Conservation (phyloP, 2,329 filamentous ascomycete genomes). For the Stemphylium beticola region DNA sequence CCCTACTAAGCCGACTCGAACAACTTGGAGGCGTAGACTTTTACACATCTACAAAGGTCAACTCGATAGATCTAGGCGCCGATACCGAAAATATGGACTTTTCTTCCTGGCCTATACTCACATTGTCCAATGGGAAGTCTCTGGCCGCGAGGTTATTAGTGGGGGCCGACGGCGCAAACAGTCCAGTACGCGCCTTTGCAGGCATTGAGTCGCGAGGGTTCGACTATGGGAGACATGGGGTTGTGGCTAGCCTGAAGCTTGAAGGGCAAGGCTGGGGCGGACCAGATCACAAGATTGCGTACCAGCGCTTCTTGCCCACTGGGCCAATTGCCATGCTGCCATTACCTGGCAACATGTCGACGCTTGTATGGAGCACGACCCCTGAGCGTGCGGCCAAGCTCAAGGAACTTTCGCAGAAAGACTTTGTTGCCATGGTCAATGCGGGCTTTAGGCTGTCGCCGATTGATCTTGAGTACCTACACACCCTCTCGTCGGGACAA, state of each 20-base stretch:
- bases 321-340: slow-evolving; percentile 92
- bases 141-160: slow-evolving; percentile 85
- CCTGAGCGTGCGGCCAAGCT: slow-evolving; percentile 78
- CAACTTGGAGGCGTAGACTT: slow-evolving; percentile 71
- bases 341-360: slow-evolving; percentile 80
- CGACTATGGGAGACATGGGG: slow-evolving; percentile 89
- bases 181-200: slow-evolving; percentile 87
- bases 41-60: slow-evolving; percentile 78
- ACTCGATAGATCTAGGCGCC: slow-evolving; percentile 77
- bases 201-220: slow-evolving; percentile 85
- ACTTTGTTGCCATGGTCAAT: slow-evolving; percentile 89
- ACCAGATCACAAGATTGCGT: slow-evolving; percentile 71
- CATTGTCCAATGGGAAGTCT: slow-evolving; percentile 68
- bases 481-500: slow-evolving; percentile 62
- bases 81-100: slow-evolving; percentile 73
- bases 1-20: slow-evolving; percentile 73
- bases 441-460: slow-evolving; percentile 84
- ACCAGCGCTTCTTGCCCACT: slow-evolving; percentile 92
- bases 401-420: slow-evolving; percentile 72
- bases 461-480: slow-evolving; percentile 83
- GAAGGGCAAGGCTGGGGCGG: slow-evolving; percentile 57
- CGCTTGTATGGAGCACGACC: slow-evolving; percentile 94
- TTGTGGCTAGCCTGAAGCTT: slow-evolving; percentile 86
- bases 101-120: slow-evolving; percentile 84
- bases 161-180: slow-evolving; percentile 93